Conservation (phyloP, 495 filamentous ascomycete genomes). For the Penicillium psychrofluorescens region DNA sequence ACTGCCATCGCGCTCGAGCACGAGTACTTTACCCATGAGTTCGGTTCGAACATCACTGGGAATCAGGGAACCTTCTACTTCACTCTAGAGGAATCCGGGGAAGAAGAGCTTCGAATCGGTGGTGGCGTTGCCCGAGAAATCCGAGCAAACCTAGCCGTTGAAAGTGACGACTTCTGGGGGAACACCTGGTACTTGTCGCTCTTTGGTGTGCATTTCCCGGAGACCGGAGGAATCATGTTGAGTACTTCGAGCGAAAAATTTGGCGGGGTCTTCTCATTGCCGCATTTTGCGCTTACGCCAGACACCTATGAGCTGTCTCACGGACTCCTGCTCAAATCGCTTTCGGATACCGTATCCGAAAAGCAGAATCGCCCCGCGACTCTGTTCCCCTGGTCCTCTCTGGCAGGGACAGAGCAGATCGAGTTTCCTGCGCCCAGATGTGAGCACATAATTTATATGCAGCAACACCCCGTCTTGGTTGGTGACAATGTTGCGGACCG, state of each 20-base stretch:
- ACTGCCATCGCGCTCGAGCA: slow-evolving; percentile 41
- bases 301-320: slow-evolving; percentile 62
- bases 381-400: slow-evolving; percentile 58
- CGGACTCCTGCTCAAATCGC: slow-evolving; percentile 59
- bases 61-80: slow-evolving; percentile 38
- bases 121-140: slow-evolving; percentile 49
- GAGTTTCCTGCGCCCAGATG: slow-evolving; percentile 64
- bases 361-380: slow-evolving; percentile 47
- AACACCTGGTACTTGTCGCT: slow-evolving; percentile 68
- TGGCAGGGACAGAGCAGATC: slow-evolving; percentile 47
- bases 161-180: slow-evolving; percentile 59
- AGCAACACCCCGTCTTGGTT: slow-evolving; percentile 59
- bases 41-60: slow-evolving; percentile 63
- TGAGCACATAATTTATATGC: slow-evolving; percentile 82
- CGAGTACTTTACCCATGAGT: slow-evolving; percentile 47
- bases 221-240: slow-evolving; percentile 66
- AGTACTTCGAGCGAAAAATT: slow-evolving; percentile 91
- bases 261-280: slow-evolving; percentile 77
- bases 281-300: slow-evolving; percentile 66
- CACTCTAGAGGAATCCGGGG: slow-evolving; percentile 34
- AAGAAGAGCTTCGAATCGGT: slow-evolving; percentile 24
- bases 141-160: slow-evolving; percentile 56
- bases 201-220: slow-evolving; percentile 76
- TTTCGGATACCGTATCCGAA: slow-evolving; percentile 55
- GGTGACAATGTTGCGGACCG: slow-evolving; percentile 24